Evolutionary conservation across 441 rosid genomes (phyloP), one percentile per base, ranked within the genome.

Genomic region (Pelargonium citronellum): DNA sequence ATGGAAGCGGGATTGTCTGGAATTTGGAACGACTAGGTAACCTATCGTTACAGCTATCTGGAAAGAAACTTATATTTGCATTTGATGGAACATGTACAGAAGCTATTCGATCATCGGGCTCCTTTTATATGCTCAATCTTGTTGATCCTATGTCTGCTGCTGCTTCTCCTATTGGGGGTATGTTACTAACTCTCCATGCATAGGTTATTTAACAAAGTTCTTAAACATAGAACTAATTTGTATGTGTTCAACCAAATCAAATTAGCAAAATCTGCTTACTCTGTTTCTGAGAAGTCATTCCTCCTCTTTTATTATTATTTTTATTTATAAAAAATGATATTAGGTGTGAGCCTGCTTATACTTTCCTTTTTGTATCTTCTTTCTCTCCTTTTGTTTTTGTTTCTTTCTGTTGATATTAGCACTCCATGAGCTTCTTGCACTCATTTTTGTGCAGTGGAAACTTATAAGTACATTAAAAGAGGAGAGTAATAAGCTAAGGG

Each of bases 1-100:
- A 91, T 79, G 94, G 99, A 69, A 96, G 99, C 71, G 99, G 98
- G 68, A 90, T 96, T 74, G 98, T 96, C 78, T 96, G 99, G 99
- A 96, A 90, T 85, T 85, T 89, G 83, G 99, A 96, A 77, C 88
- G 95, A 80, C 74, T 96, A 58, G 87, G 94, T 71, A 91, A 87
- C 80, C 87, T 94, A 67, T 83, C 98, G 41, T 79, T 87, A 69
- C 99, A 94, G 89, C 89, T 94, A 17, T 89, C 96, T 75, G 99
- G 98, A 53, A 96, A 89, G 89, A 96, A 93, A 80, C 99, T 96
- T 72, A 94, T 96, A 70, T 94, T 96, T 75, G 99, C 99, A 77
- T 96, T 96, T 85, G 99, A 96, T 85, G 99, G 92, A 75, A 80
- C 99, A 55, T 88, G 96, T 80, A 78, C 90, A 2, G 99, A 96